phyloP scores from a whole-genome alignment of 2,329 filamentous ascomycete species.

The Xylariaceae sp. region DNA sequence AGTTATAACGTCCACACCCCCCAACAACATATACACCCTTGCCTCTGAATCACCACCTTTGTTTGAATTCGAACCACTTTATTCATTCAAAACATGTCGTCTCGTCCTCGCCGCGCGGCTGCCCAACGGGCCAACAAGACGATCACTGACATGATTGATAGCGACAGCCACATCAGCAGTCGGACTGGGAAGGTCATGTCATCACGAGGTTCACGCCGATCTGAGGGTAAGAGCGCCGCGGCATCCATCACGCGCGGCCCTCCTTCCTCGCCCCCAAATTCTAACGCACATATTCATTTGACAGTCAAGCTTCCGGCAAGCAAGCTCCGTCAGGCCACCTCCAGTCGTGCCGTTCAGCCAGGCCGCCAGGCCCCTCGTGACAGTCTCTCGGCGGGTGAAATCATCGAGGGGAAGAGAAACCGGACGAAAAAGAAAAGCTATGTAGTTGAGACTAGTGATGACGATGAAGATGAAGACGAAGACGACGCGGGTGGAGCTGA shows the following conservation, averaged over 20 bases:
- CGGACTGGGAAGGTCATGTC: conserved; percentile 43
- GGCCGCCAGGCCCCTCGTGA: conserved; percentile 31
- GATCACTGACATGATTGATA: conserved; percentile 48
- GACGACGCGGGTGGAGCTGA: conserved; percentile 37
- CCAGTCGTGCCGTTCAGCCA: conserved; percentile 34
- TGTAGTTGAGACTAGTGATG: conserved; percentile 49
- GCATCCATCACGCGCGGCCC: conserved; percentile 40
- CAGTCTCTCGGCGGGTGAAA: conserved; percentile 41
- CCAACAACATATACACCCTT: not conserved
- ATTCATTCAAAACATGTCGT: conserved; percentile 24
- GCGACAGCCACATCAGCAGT: conserved; percentile 37
- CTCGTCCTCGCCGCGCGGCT: conserved; percentile 38
- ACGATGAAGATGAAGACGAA: conserved; percentile 40
- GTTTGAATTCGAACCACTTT: conserved; percentile 2
- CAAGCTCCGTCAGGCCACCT: conserved; percentile 48
- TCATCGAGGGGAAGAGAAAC: conserved; percentile 47
- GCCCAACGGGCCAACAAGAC: conserved; percentile 41
- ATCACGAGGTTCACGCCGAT: conserved; percentile 43
- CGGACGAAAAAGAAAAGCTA: conserved; percentile 55
- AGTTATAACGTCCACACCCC: not conserved
- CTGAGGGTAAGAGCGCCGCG: conserved; percentile 41
- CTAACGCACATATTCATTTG: conserved; percentile 43
- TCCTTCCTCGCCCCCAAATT: conserved; percentile 40
- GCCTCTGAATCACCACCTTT: conserved; percentile 3
- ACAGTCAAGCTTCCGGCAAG: conserved; percentile 48